Evolutionary conservation across 352 stramenopile species (phyloP).

Genomic region (Saprolegnia diclina): DNA sequence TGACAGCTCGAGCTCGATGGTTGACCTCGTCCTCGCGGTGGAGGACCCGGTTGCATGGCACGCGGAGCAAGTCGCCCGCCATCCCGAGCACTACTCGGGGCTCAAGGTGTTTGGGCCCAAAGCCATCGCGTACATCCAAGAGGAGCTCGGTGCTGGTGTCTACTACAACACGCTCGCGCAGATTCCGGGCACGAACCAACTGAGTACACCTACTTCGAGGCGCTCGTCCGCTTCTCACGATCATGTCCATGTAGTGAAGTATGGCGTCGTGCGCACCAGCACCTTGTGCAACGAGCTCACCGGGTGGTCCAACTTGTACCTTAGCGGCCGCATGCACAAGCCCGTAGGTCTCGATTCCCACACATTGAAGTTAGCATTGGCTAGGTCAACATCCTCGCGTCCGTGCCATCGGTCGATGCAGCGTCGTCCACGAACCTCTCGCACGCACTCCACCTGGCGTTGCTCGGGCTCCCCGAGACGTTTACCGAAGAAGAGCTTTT

Average conservation of each 20-base stretch:
- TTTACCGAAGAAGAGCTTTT: slow-evolving; percentile 79
- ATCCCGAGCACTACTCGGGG: slow-evolving; percentile 75
- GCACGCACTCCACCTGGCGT: slow-evolving; percentile 68
- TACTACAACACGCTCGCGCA: slow-evolving; percentile 84
- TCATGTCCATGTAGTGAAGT: slow-evolving; percentile 68
- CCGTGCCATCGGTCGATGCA: slow-evolving; percentile 41
- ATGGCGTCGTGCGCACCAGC: slow-evolving; percentile 80
- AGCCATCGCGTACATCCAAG: slow-evolving; percentile 55
- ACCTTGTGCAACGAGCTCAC: slow-evolving; percentile 68
- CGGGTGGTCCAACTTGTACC: slow-evolving; percentile 81
- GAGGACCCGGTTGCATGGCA: slow-evolving; percentile 78
- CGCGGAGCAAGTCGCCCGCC: slow-evolving; percentile 64
- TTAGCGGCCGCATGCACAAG: slow-evolving; percentile 84
- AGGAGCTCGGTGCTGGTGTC: slow-evolving; percentile 69
- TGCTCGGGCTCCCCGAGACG: slow-evolving; percentile 68
- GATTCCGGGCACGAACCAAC: slow-evolving; percentile 6
- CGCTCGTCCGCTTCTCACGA: neutral
- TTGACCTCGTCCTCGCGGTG: slow-evolving; percentile 86
- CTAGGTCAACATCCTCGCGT: slow-evolving; percentile 57
- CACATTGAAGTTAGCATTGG: neutral
- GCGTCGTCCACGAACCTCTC: slow-evolving; percentile 57
- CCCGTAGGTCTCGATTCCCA: slow-evolving; percentile 41
- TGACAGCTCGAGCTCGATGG: slow-evolving; percentile 70
- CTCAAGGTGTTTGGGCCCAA: slow-evolving; percentile 59
- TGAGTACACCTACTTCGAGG: slow-evolving; percentile 7